phyloP scores from a whole-genome alignment of 805 yeast genomes.

The Huiozyma sinensis region DNA sequence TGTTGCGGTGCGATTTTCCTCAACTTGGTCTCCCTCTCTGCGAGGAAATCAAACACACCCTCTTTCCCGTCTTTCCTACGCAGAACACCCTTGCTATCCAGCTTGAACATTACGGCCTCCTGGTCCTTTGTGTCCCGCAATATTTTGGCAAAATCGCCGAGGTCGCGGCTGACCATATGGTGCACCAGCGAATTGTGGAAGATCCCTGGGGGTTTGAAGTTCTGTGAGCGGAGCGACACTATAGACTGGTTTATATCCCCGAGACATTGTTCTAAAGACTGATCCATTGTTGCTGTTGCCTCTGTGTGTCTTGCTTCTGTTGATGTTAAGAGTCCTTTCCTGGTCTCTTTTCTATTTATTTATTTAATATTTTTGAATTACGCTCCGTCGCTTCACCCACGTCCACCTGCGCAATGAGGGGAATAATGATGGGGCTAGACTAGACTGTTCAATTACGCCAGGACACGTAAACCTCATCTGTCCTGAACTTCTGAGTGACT shows the following conservation, averaged over 20 bases:
- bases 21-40: conserved; percentile 23
- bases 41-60: conserved; percentile 28
- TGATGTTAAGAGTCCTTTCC: background rate
- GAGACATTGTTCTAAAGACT: conserved; percentile 23
- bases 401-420: background rate
- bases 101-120: conserved; percentile 36
- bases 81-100: conserved; percentile 28
- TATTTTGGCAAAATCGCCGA: conserved; percentile 37
- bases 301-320: too few species aligned
- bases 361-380: background rate
- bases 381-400: background rate
- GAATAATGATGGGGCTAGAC: background rate
- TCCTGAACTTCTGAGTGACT: conserved; percentile 87
- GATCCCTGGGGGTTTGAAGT: conserved; percentile 48
- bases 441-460: conserved; percentile 56
- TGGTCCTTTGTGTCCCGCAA: conserved; percentile 53
- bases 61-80: conserved; percentile 43
- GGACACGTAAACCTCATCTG: conserved; percentile 82
- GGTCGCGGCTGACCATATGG: conserved; percentile 28
- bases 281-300: conserved; percentile 14
- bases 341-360: background rate
- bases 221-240: conserved; percentile 32
- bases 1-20: conserved; percentile 19
- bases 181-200: conserved; percentile 54
- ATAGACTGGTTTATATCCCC: conserved; percentile 31